Percentiles rank a stretch among this genome's conserved stretches.
phyloP scores from a whole-genome alignment of 805 yeast genomes.

The Yarrowia deformans region DNA sequence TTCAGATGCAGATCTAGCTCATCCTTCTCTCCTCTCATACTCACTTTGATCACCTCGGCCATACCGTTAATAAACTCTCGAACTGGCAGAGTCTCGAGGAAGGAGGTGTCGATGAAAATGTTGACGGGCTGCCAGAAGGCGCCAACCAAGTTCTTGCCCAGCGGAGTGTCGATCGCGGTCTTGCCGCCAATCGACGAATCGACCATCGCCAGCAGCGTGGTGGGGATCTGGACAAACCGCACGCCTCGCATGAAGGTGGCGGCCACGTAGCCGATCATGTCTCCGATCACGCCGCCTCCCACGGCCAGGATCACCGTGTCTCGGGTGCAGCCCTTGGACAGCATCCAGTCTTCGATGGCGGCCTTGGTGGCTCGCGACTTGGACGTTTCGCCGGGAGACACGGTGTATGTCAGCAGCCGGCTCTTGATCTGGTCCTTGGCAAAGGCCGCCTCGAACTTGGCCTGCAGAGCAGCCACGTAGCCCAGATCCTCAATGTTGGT shows the following conservation, averaged over 20 bases:
- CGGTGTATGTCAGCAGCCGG: slow-evolving; percentile 73
- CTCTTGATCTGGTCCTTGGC: slow-evolving; percentile 49
- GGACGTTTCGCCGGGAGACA: slow-evolving; percentile 92
- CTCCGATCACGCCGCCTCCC: slow-evolving; percentile 99
- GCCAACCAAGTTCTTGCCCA: slow-evolving; percentile 94
- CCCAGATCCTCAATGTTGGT: slow-evolving; percentile 63
- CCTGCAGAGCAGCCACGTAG: slow-evolving; percentile 57
- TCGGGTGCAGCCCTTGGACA: slow-evolving; percentile 87
- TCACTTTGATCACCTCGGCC: slow-evolving; percentile 88
- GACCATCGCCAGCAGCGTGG: slow-evolving; percentile 94
- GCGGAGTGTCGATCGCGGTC: slow-evolving; percentile 96
- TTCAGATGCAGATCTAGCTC: neutral
- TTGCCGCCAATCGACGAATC: slow-evolving; percentile 98
- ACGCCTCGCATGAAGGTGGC: slow-evolving; percentile 99
- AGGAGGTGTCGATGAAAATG: slow-evolving; percentile 85
- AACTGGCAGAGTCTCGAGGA: slow-evolving; percentile 85
- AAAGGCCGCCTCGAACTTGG: slow-evolving; percentile 58
- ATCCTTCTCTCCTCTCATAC: neutral
- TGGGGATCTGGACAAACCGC: slow-evolving; percentile 90
- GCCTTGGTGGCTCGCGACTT: slow-evolving; percentile 91
- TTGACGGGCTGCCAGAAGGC: slow-evolving; percentile 96
- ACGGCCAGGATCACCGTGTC: slow-evolving; percentile 93
- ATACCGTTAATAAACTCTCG: slow-evolving; percentile 97
- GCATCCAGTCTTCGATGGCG: slow-evolving; percentile 86
- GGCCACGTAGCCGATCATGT: slow-evolving; percentile 99